phyloP scores from a whole-genome alignment of 78 protist species.

The Protostelium mycophagum region DNA sequence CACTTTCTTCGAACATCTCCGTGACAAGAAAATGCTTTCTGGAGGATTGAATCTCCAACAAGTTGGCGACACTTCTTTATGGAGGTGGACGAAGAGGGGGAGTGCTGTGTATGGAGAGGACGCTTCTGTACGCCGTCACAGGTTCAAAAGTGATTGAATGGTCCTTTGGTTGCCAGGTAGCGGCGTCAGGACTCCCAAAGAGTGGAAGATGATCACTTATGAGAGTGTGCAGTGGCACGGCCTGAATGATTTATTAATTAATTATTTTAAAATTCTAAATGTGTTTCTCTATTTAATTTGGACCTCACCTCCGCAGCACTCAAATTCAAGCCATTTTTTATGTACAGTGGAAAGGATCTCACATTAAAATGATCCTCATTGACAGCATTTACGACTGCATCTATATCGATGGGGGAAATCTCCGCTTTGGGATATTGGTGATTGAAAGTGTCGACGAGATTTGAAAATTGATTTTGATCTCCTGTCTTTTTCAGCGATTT shows the following conservation, averaged over 20 bases:
- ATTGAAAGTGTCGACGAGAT: neutral
- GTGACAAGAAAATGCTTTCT: neutral
- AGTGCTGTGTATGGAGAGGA: neutral
- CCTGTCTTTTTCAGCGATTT: no score
- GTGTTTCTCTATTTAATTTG: no score
- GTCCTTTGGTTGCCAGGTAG: neutral
- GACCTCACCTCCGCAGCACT: neutral
- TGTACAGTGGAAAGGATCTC: neutral
- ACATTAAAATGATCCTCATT: neutral
- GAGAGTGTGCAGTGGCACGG: neutral
- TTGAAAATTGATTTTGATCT: neutral
- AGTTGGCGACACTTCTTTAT: neutral
- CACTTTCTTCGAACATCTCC: neutral
- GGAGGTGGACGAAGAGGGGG: neutral
- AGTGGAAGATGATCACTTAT: neutral
- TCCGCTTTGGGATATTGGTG: neutral
- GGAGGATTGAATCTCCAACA: neutral
- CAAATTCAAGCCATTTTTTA: neutral
- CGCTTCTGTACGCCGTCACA: neutral
- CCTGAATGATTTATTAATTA: no score
- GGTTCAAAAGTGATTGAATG: neutral
- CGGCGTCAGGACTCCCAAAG: neutral
- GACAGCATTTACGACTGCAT: neutral
- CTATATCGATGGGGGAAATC: neutral
- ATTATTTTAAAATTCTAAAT: no score